A percentile compares a stretch with the other conserved stretches of the same genome.
Evolutionary conservation across 345 rosid species (phyloP).

Genomic region (Cardamine chenopodiifolia): DNA sequence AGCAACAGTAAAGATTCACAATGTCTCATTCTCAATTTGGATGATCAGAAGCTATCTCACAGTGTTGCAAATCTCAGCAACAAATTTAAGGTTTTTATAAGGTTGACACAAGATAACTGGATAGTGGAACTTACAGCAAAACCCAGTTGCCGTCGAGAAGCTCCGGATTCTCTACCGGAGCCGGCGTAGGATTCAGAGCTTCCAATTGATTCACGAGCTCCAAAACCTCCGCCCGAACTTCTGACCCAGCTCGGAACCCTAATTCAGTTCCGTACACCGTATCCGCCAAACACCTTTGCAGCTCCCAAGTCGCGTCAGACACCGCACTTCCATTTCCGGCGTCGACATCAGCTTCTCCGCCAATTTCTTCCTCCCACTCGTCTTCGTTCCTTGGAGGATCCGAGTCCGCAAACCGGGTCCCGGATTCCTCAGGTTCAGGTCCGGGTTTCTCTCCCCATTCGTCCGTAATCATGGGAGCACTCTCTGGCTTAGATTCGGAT

Average conservation of each 20-base stretch:
- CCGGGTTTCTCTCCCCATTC: slow-evolving; percentile 86
- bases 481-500: slow-evolving; percentile 33
- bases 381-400: slow-evolving; percentile 83
- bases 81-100: neutral
- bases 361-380: slow-evolving; percentile 65
- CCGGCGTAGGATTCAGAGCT: slow-evolving; percentile 69
- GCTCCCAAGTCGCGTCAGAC: slow-evolving; percentile 47
- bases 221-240: slow-evolving; percentile 78
- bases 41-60: neutral
- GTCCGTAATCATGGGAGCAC: slow-evolving; percentile 47
- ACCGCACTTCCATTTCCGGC: slow-evolving; percentile 53
- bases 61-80: neutral
- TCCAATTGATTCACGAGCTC: slow-evolving; percentile 93
- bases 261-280: slow-evolving; percentile 79
- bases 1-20: slow-evolving; percentile 4
- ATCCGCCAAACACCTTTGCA: slow-evolving; percentile 84
- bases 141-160: slow-evolving; percentile 92
- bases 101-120: neutral
- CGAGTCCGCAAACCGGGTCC: slow-evolving; percentile 54
- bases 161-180: slow-evolving; percentile 64
- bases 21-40: slow-evolving; percentile 7
- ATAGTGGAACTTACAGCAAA: slow-evolving; percentile 67
- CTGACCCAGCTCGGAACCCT: slow-evolving; percentile 72
- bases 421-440: slow-evolving; percentile 43
- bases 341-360: slow-evolving; percentile 35